Evolutionary conservation across 331 rosid genomes (phyloP).

Genomic region (Quercus phellos): DNA sequence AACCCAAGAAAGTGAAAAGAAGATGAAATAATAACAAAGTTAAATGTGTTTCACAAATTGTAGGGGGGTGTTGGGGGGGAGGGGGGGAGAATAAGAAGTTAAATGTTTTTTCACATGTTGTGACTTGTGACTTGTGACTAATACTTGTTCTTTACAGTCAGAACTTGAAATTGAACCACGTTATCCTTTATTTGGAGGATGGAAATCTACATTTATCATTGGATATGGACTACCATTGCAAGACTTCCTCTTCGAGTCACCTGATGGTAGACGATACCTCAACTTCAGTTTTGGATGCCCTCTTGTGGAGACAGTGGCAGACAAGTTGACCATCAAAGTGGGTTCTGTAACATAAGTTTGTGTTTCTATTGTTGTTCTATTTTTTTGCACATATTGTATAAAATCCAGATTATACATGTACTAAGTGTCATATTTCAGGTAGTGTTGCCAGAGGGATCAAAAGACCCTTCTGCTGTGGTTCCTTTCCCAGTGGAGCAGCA

Average conservation of each 20-base stretch:
- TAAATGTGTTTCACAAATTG: not conserved
- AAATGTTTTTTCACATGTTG: not conserved
- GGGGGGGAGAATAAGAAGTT: not conserved
- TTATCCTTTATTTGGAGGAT: constrained; percentile 97
- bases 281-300: constrained; percentile 96
- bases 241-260: constrained; percentile 91
- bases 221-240: constrained; percentile 90
- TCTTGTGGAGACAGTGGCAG: constrained; percentile 70
- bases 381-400: constrained; percentile 6
- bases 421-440: constrained; percentile 47
- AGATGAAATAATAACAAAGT: not conserved
- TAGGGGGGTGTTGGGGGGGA: no score
- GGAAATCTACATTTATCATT: constrained; percentile 87
- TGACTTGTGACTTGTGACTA: not conserved
- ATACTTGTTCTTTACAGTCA: constrained; percentile 54
- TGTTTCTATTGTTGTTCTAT: constrained; percentile 1
- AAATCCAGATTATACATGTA: constrained; percentile 11
- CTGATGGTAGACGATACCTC: constrained; percentile 89
- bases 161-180: constrained; percentile 96
- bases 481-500: constrained; percentile 79
- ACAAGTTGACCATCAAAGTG: constrained; percentile 77
- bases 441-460: constrained; percentile 94
- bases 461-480: constrained; percentile 61
- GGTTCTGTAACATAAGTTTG: constrained; percentile 28
- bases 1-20: no score